Base-by-base conservation (phyloP, 495 filamentous ascomycete genomes). In the Aspergillus nidulans region DNA sequence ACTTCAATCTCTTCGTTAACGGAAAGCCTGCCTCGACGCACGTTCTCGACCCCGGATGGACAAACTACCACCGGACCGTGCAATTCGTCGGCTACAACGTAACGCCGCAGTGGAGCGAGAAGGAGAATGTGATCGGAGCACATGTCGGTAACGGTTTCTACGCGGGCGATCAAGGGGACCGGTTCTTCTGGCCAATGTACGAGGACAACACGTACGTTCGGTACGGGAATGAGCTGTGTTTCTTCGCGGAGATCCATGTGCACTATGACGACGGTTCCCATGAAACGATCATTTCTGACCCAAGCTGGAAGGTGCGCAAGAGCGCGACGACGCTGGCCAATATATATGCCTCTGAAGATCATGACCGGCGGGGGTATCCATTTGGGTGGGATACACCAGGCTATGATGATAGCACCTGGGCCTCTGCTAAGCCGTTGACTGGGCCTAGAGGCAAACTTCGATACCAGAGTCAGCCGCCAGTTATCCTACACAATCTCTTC, bases 101-200 rank as follows among this genome's bases (percentile, higher is more conserved):
- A 15, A 65, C 65, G 2, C 21, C 18, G 5, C 62, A 56, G 19
- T 36, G 59, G 19, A 49, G 10, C 26, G 7, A 39, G 10, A 61
- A 58, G 5, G 57, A 58, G 19, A 68, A 68, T n/a, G 58, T 55
- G 1, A 26, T 68, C 30, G 65, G 62, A 5, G 65, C 63, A 3
- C 65, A 68, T 53, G 48, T 68, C 16, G 65, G 65, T 15, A 68
- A 68, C 26, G 65, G 65, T 2, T 68, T 68, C 38, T 68, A 68
- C 24, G 65, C 65, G 4, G 65, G 65, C 15, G 65, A 68, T 32
- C 53, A 68, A 49, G 65, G 63, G 0, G 65, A 63, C 34, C 60
- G 65, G 41, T 68, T 68, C 54, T 68, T 68, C 47, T 68, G 65
- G 65, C 65, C 65, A 4, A 68, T 65, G 62, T 68, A 68, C 39